Evolutionary conservation across 208 protist genomes (phyloP).

Genomic region (Leishmania turanica): DNA sequence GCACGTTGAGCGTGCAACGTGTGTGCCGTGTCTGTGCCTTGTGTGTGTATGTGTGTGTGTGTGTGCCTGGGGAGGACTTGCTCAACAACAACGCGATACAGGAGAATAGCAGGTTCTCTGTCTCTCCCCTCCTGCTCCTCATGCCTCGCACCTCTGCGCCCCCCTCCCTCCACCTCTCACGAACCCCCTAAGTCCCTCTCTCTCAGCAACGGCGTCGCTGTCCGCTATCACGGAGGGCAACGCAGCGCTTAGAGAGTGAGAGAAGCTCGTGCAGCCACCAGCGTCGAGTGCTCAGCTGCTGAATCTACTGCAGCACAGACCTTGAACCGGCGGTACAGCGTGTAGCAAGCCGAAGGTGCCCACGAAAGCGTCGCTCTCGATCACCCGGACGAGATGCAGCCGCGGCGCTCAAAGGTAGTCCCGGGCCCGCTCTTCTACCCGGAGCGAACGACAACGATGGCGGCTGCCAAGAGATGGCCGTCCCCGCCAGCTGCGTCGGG

Average conservation of each 20-base stretch:
- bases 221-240: not conserved
- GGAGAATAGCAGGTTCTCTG: not conserved
- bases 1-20: too few relatives aligned
- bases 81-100: not conserved
- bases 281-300: not conserved
- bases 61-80: not conserved
- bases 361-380: not conserved
- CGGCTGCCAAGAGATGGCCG: not conserved
- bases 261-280: not conserved
- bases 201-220: not conserved
- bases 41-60: not conserved
- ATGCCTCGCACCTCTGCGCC: not conserved
- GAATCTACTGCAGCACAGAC: not conserved
- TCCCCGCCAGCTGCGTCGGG: not conserved
- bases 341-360: not conserved
- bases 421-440: slow-evolving; percentile 21
- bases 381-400: slow-evolving; percentile 13
- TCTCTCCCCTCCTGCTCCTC: not conserved
- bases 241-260: not conserved
- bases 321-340: not conserved
- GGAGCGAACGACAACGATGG: slow-evolving; percentile 6
- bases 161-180: not conserved
- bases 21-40: not conserved
- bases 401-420: slow-evolving; percentile 29
- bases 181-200: not conserved